Conservation (phyloP, 345 rosid species). For the Dipteronia dyeriana region DNA sequence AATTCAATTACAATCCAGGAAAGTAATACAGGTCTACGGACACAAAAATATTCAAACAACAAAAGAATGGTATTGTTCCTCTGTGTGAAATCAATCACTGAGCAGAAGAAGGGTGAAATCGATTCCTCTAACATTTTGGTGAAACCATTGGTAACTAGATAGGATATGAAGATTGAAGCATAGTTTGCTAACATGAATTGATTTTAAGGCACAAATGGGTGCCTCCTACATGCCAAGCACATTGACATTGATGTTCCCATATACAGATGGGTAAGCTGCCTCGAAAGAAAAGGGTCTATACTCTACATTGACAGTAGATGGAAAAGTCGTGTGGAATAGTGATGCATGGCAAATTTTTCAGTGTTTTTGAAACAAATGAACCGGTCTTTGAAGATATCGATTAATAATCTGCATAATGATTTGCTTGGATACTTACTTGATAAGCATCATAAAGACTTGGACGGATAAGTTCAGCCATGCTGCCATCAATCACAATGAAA, state of each 20-base stretch:
- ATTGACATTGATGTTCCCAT: slow-evolving; percentile 5
- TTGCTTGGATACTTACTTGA: slow-evolving; percentile 54
- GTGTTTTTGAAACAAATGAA: background rate
- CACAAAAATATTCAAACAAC: background rate
- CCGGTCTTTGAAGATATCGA: background rate
- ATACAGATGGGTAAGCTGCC: slow-evolving; percentile 4
- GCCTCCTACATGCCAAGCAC: background rate
- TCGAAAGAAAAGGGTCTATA: background rate
- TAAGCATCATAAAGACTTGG: slow-evolving; percentile 98
- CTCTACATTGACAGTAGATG: background rate
- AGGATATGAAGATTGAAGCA: background rate
- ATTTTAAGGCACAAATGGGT: background rate
- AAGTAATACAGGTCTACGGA: background rate
- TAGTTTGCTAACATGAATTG: background rate
- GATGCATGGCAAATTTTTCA: background rate
- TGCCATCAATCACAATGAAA: slow-evolving; percentile 91
- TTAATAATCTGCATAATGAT: slow-evolving; percentile 14
- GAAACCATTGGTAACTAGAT: background rate
- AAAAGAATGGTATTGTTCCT: background rate
- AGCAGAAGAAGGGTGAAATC: background rate
- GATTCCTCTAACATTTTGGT: background rate
- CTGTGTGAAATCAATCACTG: background rate
- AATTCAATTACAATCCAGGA: background rate
- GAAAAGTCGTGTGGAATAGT: background rate
- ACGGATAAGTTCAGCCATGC: slow-evolving; percentile 98